Evolutionary conservation across 208 protist genomes (phyloP), one percentile per base, ranked within the genome.

Genomic region (Trypanosoma grayi): DNA sequence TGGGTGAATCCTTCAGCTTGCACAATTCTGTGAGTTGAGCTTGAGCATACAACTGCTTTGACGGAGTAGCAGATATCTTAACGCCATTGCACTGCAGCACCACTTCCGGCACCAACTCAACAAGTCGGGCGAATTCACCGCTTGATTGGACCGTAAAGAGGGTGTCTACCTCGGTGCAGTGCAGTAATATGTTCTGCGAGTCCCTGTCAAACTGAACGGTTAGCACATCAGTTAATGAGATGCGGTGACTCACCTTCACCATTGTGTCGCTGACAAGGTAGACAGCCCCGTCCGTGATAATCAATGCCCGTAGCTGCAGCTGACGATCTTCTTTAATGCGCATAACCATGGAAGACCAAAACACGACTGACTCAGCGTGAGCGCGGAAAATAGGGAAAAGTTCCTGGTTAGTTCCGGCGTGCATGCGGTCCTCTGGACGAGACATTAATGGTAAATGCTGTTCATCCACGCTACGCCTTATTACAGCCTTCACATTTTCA

Each of bases 41-140:
- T 24, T 83, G 73, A 7, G 76, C 53, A 67, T 79, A 81, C n/a
- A 87, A 67, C 50, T 81, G 76, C 53, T 77, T 77, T n/a, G 70
- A 78, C 6, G 66, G 34, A 11, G 61, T 59, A 39, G 66, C 54
- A 13, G 48, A 45, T 18, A 83, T 55, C 14, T 44, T 60, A 30
- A 64, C 71, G 4, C 73, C 65, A 28, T 60, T 73, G 46, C 57
- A 65, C 43, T 67, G 66, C 13, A 77, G 16, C 16, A 71, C 37
- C 4, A 60, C 45, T 22, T 71, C 50, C 30, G 56, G 67, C 30
- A 73, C n/a, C 16, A 67, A 39, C 4, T 36, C 51, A n/a, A 83
- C 68, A 41, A 87, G 52, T 18, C 36, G 66, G 20, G 46, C 58
- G 57, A 87, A 87, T 56, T 87, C 76, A 8, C n/a, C 46, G 62